These are phyloP conservation scores for Fusarium floridanum DNA, from an alignment of 2,329 filamentous ascomycete genomes.

Conservation along the genomic window DNA sequence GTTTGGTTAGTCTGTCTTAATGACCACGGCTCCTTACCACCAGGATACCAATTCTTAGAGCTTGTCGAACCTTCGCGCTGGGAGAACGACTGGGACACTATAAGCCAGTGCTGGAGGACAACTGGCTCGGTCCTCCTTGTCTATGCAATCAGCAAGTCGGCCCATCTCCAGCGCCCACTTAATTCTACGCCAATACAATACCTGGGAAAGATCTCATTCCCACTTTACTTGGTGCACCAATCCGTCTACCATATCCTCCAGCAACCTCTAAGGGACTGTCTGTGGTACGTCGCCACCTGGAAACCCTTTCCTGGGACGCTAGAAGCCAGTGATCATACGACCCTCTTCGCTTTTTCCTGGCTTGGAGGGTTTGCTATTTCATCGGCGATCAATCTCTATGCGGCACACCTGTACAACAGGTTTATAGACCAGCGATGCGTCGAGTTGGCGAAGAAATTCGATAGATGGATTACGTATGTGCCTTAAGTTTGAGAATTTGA, in stretches of 20 bases:
- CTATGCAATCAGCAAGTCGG: slow-evolving; percentile 22
- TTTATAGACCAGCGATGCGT: slow-evolving; percentile 20
- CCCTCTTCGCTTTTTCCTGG: slow-evolving; percentile 21
- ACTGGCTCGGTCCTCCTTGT: slow-evolving; percentile 18
- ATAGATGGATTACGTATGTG: slow-evolving; percentile 12
- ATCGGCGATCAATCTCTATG: slow-evolving; percentile 18
- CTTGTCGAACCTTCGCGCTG: slow-evolving; percentile 16
- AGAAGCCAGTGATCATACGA: slow-evolving; percentile 5
- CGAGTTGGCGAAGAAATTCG: slow-evolving; percentile 16
- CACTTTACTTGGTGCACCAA: slow-evolving; percentile 25
- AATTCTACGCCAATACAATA: slow-evolving; percentile 20
- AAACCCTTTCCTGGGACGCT: slow-evolving; percentile 13
- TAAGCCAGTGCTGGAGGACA: slow-evolving; percentile 27
- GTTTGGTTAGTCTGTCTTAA: slow-evolving; percentile 24
- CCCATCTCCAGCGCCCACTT: slow-evolving; percentile 13
- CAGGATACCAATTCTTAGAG: slow-evolving; percentile 19
- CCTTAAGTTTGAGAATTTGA: background rate
- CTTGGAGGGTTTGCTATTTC: slow-evolving; percentile 9
- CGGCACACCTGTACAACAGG: slow-evolving; percentile 19
- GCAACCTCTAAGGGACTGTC: slow-evolving; percentile 8
- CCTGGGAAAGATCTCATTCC: slow-evolving; percentile 23
- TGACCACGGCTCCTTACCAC: slow-evolving; percentile 17
- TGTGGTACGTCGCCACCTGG: slow-evolving; percentile 16
- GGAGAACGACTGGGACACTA: slow-evolving; percentile 21
- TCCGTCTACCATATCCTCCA: slow-evolving; percentile 23